Evolutionary conservation across 73 alveolate species (phyloP).

Genomic region (Paramecium octaurelia): DNA sequence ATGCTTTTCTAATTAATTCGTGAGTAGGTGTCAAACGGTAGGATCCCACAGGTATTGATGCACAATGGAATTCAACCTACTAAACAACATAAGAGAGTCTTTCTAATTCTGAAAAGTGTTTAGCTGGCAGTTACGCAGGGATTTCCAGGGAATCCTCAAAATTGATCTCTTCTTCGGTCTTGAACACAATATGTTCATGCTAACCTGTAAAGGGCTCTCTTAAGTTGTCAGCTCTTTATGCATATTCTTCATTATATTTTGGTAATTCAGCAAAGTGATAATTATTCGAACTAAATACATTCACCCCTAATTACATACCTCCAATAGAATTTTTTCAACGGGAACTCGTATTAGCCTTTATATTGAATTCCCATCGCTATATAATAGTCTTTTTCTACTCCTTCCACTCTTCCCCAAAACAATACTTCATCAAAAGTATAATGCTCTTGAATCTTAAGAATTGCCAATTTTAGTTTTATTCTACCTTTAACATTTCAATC

Average conservation of each 20-base stretch:
- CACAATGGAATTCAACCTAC: constrained; percentile 83
- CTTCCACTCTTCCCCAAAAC: constrained; percentile 84
- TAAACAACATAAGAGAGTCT: constrained; percentile 82
- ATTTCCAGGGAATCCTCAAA: constrained; percentile 61
- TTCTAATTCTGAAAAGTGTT: constrained; percentile 86
- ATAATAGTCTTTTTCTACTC: constrained; percentile 81
- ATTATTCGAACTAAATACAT: constrained; percentile 64
- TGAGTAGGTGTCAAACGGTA: constrained; percentile 87
- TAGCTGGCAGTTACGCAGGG: constrained; percentile 77
- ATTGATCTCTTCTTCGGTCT: constrained; percentile 63
- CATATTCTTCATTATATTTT: constrained; percentile 74
- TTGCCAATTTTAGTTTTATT: background rate
- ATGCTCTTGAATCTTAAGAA: background rate
- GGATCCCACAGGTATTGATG: constrained; percentile 91
- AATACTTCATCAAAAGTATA: constrained; percentile 66
- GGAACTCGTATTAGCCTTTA: constrained; percentile 84
- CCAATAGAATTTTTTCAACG: constrained; percentile 85
- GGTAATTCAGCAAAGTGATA: constrained; percentile 82
- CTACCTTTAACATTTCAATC: background rate
- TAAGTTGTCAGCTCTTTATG: constrained; percentile 63
- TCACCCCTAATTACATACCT: constrained; percentile 54
- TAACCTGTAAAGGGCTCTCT: constrained; percentile 80
- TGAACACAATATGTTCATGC: constrained; percentile 72
- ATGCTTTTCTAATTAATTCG: constrained; percentile 81
- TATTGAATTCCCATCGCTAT: constrained; percentile 77